Conservation (phyloP, 305 asterid genomes). For the Fraxinus dipetala region DNA sequence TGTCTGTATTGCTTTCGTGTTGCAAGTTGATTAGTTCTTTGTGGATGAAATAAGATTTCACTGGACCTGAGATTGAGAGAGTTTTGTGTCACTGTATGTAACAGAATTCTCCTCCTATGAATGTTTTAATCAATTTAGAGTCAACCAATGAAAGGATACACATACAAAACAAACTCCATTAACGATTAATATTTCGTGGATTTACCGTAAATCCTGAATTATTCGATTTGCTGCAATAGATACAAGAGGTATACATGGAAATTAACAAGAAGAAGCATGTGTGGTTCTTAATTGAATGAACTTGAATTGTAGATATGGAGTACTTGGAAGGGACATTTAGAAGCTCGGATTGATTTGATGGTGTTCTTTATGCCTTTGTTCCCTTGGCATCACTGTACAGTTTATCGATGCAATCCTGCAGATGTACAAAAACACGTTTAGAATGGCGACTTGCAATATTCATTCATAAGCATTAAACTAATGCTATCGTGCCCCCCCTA, state of each 20-base stretch:
- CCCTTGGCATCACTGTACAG: constrained; percentile 67
- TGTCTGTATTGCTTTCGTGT: neutral
- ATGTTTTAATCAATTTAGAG: neutral
- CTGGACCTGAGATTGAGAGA: neutral
- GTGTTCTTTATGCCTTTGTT: constrained; percentile 27
- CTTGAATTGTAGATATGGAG: neutral
- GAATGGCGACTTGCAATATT: neutral
- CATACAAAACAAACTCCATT: neutral
- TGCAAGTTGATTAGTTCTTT: too few relatives aligned
- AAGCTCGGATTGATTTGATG: neutral
- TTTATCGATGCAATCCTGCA: constrained; percentile 68
- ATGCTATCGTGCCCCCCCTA: neutral
- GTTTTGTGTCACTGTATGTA: neutral
- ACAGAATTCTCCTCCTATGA: neutral
- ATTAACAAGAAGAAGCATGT: constrained; percentile 1
- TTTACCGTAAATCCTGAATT: neutral
- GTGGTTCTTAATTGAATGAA: neutral
- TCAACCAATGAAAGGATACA: neutral
- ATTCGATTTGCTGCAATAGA: neutral
- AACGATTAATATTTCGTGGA: neutral
- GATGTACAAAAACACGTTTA: neutral
- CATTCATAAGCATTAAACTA: neutral
- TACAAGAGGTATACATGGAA: constrained; percentile 6
- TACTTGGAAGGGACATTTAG: neutral
- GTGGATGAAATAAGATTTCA: too few relatives aligned